These are phyloP conservation scores for rapeseed (Brassica napus) DNA, from an alignment of 345 rosid genomes.

Conservation along the genomic window Da-Ae NC_063442.1:36584501-36585000, in stretches of 20 bases:
- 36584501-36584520: conserved; percentile 49
- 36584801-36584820: neutral
- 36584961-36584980: no score
- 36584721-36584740: conserved; percentile 2
- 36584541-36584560: conserved; percentile 55
- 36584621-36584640: neutral
- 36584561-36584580: conserved; percentile 58
- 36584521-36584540: conserved; percentile 53
- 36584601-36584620: conserved; percentile 1
- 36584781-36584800: no score
- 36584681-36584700: neutral
- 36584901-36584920: no score
- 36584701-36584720: neutral
- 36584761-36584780: no score
- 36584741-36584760: neutral
- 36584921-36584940: no score
- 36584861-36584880: neutral
- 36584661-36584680: neutral
- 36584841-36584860: neutral
- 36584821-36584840: neutral
- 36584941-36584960: no score
- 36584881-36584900: neutral
- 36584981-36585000: no score
- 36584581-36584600: conserved; percentile 55
- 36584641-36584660: conserved; percentile 1